These are phyloP conservation scores for Thielaviopsis euricoi DNA, from an alignment of 2,329 filamentous ascomycete genomes.

Conservation along the genomic window DNA sequence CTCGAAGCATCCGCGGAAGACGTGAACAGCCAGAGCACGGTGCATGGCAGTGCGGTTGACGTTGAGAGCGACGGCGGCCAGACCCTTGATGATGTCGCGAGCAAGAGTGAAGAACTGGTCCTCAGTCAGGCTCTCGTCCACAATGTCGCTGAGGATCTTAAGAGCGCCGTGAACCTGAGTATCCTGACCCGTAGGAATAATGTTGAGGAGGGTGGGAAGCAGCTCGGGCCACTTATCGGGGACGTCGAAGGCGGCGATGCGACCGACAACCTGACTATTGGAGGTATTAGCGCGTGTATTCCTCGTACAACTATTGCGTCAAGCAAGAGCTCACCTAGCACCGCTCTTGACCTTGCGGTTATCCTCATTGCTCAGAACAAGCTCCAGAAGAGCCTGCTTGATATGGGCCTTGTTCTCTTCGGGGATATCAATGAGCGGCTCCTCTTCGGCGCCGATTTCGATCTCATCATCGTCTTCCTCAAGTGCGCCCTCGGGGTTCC, in stretches of 20 bases:
- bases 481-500: slow-evolving; percentile 62
- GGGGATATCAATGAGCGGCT: slow-evolving; percentile 17
- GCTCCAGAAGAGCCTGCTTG: slow-evolving; percentile 55
- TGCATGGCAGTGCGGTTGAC: slow-evolving; percentile 57
- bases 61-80: slow-evolving; percentile 69
- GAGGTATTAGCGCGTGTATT: not conserved
- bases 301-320: not conserved
- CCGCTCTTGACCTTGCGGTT: slow-evolving; percentile 78
- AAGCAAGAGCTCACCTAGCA: slow-evolving; percentile 51
- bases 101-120: slow-evolving; percentile 90
- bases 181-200: slow-evolving; percentile 62
- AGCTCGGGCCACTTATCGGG: slow-evolving; percentile 90
- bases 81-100: slow-evolving; percentile 63
- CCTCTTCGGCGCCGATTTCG: slow-evolving; percentile 43
- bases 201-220: slow-evolving; percentile 60
- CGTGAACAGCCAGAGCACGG: slow-evolving; percentile 71
- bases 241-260: slow-evolving; percentile 86
- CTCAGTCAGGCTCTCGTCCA: slow-evolving; percentile 86
- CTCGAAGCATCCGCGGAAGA: slow-evolving; percentile 85
- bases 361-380: slow-evolving; percentile 55
- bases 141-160: slow-evolving; percentile 72
- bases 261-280: slow-evolving; percentile 60
- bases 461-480: slow-evolving; percentile 44
- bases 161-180: slow-evolving; percentile 76
- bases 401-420: slow-evolving; percentile 44